These are phyloP conservation scores for Ophiostoma ulmi DNA, from an alignment of 2,329 filamentous ascomycete genomes.

Conservation along the genomic window DNA sequence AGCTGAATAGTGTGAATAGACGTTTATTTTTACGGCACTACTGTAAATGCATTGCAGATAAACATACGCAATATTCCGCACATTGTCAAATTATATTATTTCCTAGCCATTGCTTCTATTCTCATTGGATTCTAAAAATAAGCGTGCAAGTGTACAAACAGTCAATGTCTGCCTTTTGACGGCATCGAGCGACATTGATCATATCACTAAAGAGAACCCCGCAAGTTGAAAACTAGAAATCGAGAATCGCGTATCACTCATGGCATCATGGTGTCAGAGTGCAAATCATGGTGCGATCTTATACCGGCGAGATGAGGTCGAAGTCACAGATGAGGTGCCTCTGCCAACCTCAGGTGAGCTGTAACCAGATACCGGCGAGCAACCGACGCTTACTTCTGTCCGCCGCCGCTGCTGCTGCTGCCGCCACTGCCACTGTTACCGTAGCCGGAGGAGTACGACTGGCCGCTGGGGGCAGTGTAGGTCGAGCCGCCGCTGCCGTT, in stretches of 20 bases:
- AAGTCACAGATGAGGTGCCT: no score
- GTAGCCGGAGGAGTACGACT: slow-evolving; percentile 30
- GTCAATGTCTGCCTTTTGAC: not conserved
- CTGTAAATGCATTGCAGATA: not conserved
- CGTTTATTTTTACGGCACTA: not conserved
- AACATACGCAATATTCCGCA: not conserved
- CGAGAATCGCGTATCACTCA: no score
- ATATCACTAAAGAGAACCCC: not conserved
- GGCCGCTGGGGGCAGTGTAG: slow-evolving; percentile 54
- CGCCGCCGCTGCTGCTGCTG: slow-evolving; percentile 6
- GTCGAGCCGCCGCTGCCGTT: slow-evolving; percentile 51
- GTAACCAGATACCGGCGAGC: not conserved
- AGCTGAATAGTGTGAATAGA: no score
- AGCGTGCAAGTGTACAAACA: not conserved
- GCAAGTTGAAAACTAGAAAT: no score
- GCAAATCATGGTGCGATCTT: no score
- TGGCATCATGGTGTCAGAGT: no score
- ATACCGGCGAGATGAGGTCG: not conserved
- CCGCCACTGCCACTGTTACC: slow-evolving; percentile 22
- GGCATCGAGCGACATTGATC: not conserved
- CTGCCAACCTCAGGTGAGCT: no score
- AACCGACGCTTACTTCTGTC: not conserved
- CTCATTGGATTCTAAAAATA: not conserved
- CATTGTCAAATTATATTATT: not conserved
- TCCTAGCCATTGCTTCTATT: not conserved